phyloP scores from a whole-genome alignment of 2,329 filamentous ascomycete genomes.

The Clonostachys rosea region DNA sequence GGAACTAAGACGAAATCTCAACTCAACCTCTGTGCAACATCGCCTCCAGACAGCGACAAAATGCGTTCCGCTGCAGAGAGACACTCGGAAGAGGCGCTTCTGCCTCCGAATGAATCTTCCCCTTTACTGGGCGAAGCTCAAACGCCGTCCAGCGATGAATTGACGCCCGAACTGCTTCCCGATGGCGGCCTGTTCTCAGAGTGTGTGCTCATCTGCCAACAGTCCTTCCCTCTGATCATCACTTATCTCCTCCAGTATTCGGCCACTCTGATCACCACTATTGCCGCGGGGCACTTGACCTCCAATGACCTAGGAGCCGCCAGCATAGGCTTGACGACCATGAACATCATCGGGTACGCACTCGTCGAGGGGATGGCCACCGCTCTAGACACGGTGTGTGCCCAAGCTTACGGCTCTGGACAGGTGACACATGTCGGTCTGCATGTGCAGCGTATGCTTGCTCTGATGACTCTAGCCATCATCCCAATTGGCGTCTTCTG shows the following conservation, averaged over 20 bases:
- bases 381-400: slow-evolving; percentile 4
- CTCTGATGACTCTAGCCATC: slow-evolving; percentile 40
- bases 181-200: too few species aligned
- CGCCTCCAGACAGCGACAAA: too few species aligned
- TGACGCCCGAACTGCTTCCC: too few species aligned
- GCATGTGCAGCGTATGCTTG: slow-evolving; percentile 46
- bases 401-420: slow-evolving; percentile 18
- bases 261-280: slow-evolving; percentile 43
- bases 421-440: slow-evolving; percentile 41
- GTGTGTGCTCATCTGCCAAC: too few species aligned
- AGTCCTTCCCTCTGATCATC: slow-evolving; percentile 40
- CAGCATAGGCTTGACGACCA: slow-evolving; percentile 44
- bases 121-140: too few species aligned
- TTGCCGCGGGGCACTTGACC: slow-evolving; percentile 46
- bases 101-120: too few species aligned
- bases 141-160: too few species aligned
- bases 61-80: too few species aligned
- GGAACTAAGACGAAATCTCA: too few species aligned
- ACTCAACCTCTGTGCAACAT: too few species aligned
- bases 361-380: slow-evolving; percentile 13
- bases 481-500: slow-evolving; percentile 45
- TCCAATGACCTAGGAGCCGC: slow-evolving; percentile 47
- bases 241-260: slow-evolving; percentile 51
- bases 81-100: too few species aligned
- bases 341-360: slow-evolving; percentile 47